phyloP scores from a whole-genome alignment of 768 basidiomycete genomes.

The Boletus tomentosulus region DNA sequence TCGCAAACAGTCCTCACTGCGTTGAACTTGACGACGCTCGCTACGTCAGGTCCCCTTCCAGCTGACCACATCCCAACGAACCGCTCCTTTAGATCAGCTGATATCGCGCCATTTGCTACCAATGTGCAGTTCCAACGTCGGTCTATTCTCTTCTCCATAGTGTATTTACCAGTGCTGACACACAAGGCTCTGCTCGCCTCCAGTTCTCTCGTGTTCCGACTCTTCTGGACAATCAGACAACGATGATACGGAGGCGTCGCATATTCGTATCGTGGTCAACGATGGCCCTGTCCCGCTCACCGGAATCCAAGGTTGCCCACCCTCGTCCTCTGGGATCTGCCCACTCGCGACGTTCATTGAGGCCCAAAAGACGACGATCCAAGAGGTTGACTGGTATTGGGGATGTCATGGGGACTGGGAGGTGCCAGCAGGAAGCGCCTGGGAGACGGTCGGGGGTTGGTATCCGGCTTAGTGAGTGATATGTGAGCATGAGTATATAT shows the following conservation, averaged over 20 bases:
- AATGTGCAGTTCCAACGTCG: constrained; percentile 86
- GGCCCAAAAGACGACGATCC: constrained; percentile 63
- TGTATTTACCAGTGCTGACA: neutral
- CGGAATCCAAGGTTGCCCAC: constrained; percentile 70
- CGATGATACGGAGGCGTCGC: constrained; percentile 38
- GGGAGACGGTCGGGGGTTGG: constrained; percentile 51
- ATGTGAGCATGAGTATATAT: neutral
- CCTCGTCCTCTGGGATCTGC: constrained; percentile 61
- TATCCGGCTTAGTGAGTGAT: constrained; percentile 13
- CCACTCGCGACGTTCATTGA: constrained; percentile 65
- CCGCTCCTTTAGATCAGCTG: constrained; percentile 66
- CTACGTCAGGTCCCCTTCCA: constrained; percentile 70
- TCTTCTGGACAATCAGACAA: constrained; percentile 7
- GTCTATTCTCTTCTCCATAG: constrained; percentile 18
- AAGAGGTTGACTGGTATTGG: constrained; percentile 65
- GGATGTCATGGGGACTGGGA: constrained; percentile 77
- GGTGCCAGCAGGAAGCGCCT: constrained; percentile 58
- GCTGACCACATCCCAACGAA: constrained; percentile 63
- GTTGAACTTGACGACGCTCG: constrained; percentile 74
- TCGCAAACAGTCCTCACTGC: constrained; percentile 65
- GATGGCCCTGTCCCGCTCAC: constrained; percentile 83
- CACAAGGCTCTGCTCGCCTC: neutral
- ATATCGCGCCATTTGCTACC: constrained; percentile 83
- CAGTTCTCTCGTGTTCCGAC: constrained; percentile 57
- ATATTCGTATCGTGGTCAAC: constrained; percentile 84